These are phyloP conservation scores for Entomortierella parvispora DNA, from an alignment of 192 early-diverging fungal species.

Conservation along the genomic window DNA sequence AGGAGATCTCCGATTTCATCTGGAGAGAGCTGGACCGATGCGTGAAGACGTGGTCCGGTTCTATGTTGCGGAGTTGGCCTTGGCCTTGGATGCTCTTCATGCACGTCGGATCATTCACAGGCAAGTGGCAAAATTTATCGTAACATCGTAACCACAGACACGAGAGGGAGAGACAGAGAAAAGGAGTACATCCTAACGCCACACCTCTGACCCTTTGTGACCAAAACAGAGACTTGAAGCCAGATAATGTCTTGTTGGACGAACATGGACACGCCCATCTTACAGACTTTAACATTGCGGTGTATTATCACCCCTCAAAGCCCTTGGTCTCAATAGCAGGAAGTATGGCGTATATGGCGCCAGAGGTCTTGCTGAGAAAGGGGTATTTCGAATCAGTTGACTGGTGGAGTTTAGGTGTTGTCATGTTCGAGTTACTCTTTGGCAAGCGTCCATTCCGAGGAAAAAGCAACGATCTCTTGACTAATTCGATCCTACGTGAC, in stretches of 20 bases:
- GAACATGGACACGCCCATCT: constrained; percentile 83
- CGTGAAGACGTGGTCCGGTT: constrained; percentile 75
- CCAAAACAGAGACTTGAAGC: constrained; percentile 78
- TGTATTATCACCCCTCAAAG: constrained; percentile 69
- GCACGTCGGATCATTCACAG: constrained; percentile 74
- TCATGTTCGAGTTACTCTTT: constrained; percentile 79
- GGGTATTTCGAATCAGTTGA: constrained; percentile 67
- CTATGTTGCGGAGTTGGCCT: constrained; percentile 76
- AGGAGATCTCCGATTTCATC: constrained; percentile 92
- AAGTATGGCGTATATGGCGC: constrained; percentile 90
- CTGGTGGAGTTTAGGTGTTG: constrained; percentile 89
- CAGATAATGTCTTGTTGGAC: constrained; percentile 86
- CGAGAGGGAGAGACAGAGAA: background rate
- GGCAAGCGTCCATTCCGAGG: constrained; percentile 87
- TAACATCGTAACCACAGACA: background rate
- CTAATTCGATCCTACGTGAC: constrained; percentile 75
- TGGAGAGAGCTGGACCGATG: constrained; percentile 73
- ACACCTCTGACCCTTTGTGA: background rate
- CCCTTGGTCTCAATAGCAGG: constrained; percentile 81
- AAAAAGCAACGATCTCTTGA: constrained; percentile 78
- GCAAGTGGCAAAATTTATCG: constrained; percentile 21
- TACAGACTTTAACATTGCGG: constrained; percentile 91
- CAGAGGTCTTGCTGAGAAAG: constrained; percentile 73
- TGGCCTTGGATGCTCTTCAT: constrained; percentile 78
- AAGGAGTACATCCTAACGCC: background rate